These are phyloP conservation scores for Phyllosticta capitalensis DNA, from an alignment of 2,329 filamentous ascomycete species.

Conservation along the genomic window DNA sequence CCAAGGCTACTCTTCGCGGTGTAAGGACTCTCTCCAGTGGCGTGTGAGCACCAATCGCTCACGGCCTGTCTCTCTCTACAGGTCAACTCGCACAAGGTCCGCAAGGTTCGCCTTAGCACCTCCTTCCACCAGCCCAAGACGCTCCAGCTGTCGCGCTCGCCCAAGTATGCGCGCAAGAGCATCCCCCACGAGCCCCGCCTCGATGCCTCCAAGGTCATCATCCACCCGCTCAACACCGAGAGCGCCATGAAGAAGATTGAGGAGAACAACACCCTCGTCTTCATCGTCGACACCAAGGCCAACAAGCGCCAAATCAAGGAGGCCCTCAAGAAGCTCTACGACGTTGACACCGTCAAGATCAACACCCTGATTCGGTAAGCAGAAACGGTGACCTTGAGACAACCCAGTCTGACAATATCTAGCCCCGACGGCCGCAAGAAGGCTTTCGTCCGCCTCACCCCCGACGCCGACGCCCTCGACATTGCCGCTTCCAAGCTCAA, in stretches of 20 bases:
- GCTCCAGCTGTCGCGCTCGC: constrained; percentile 76
- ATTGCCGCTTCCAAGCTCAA: constrained; percentile 98
- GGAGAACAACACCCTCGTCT: constrained; percentile 99
- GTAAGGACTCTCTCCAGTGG: constrained; percentile 41
- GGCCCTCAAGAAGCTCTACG: constrained; percentile 97
- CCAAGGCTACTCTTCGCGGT: constrained; percentile 93
- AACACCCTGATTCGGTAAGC: constrained; percentile 95
- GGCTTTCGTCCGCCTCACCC: constrained; percentile 90
- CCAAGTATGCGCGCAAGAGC: constrained; percentile 96
- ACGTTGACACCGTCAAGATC: constrained; percentile 97
- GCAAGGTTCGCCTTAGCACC: constrained; percentile 78
- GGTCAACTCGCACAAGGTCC: constrained; percentile 73
- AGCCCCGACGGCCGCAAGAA: constrained; percentile 98
- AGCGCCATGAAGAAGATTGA: constrained; percentile 99
- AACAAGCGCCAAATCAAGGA: constrained; percentile 99
- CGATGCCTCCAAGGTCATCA: constrained; percentile 94
- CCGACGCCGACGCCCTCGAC: constrained; percentile 96
- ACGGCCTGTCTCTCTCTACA: constrained; percentile 43
- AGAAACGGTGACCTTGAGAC: not conserved
- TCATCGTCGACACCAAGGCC: constrained; percentile 82
- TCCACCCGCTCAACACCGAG: constrained; percentile 99
- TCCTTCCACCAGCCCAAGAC: constrained; percentile 98
- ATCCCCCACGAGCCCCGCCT: constrained; percentile 82
- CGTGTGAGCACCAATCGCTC: constrained; percentile 44
- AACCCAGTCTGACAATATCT: not conserved